Percentiles rank a stretch among this genome's conserved stretches.
Conservation (phyloP, 1,284 basidiomycete species). For the Wallemia hederae region DNA sequence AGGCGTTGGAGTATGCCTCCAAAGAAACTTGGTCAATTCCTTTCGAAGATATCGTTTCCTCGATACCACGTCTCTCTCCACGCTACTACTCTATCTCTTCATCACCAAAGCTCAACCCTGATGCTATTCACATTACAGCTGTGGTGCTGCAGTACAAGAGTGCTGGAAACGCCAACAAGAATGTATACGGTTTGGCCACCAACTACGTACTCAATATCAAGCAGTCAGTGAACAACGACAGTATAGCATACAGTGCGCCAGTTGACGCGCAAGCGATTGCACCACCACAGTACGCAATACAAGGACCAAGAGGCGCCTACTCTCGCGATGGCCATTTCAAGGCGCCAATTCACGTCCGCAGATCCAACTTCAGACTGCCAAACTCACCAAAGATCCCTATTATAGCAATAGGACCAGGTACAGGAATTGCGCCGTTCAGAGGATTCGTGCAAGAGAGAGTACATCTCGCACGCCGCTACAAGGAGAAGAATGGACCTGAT, state of each 20-base stretch:
- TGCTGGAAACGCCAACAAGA: constrained; percentile 22
- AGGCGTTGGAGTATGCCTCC: constrained; percentile 64
- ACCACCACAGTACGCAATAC: constrained; percentile 49
- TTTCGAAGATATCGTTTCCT: constrained; percentile 82
- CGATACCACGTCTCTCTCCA: constrained; percentile 72
- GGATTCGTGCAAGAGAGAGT: constrained; percentile 95
- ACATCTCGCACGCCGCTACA: constrained; percentile 66
- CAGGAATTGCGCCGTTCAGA: constrained; percentile 87
- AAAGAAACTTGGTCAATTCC: constrained; percentile 78
- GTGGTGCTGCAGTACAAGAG: constrained; percentile 80
- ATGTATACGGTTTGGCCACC: constrained; percentile 58
- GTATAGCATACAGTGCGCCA: constrained; percentile 19
- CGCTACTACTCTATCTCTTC: constrained; percentile 98
- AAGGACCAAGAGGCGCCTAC: constrained; percentile 67
- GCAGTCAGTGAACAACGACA: constrained; percentile 34
- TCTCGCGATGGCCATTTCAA: constrained; percentile 33
- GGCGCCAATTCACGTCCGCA: constrained; percentile 72
- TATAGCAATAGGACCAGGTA: constrained; percentile 44
- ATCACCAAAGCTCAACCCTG: constrained; percentile 66
- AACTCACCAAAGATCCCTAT: constrained; percentile 93
- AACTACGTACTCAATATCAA: constrained; percentile 83
- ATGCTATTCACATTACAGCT: constrained; percentile 70
- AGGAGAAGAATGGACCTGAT: constrained; percentile 72
- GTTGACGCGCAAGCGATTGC: constrained; percentile 18
- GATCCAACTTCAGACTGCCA: constrained; percentile 84